A percentile compares a stretch with the other conserved stretches of the same genome.
Conservation (phyloP, 2,329 filamentous ascomycete genomes). For the Cladosporium sp. region DNA sequence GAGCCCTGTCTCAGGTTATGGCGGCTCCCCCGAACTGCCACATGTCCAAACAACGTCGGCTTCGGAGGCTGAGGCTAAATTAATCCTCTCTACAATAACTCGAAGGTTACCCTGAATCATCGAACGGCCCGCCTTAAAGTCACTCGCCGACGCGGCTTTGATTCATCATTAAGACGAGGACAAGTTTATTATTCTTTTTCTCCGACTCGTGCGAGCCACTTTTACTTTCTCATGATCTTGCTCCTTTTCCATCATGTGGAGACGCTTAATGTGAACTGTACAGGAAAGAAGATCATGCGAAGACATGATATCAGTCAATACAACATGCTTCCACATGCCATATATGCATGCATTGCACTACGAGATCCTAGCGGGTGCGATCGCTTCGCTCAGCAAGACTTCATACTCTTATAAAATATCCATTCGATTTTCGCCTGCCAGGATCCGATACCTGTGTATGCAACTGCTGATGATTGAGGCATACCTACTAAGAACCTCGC, state of each 20-base stretch:
- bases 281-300: not conserved
- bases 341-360: not conserved
- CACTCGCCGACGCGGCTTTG: not conserved
- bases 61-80: conserved; percentile 1
- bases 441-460: not conserved
- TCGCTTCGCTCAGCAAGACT: not conserved
- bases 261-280: not conserved
- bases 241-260: not conserved
- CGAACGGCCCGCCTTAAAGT: not conserved
- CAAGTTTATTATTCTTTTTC: not conserved
- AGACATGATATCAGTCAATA: not conserved
- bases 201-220: not conserved
- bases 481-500: not conserved
- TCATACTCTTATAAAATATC: not conserved
- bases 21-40: conserved; percentile 5
- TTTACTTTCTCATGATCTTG: not conserved
- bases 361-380: not conserved
- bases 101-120: not conserved
- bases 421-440: too few species aligned
- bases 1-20: conserved; percentile 9
- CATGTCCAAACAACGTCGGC: conserved; percentile 15
- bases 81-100: not conserved
- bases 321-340: not conserved
- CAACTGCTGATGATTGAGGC: not conserved
- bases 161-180: not conserved